These are phyloP conservation scores for Nakaseomyces bracarensis DNA, from an alignment of 1,139 yeast species.

Conservation along the genomic window DNA sequence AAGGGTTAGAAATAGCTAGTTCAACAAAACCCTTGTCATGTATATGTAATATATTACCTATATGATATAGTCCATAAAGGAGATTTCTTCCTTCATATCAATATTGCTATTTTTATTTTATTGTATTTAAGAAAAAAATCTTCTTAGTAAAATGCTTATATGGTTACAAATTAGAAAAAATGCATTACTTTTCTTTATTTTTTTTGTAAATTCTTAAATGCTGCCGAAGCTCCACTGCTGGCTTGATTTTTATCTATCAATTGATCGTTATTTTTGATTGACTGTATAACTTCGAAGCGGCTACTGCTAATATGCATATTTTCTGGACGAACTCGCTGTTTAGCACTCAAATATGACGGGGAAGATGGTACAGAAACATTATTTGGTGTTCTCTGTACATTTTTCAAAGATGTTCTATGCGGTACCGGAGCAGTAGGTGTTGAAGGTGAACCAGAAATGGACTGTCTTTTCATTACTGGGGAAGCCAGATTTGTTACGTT, in stretches of 20 bases:
- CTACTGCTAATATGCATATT: slow-evolving; percentile 31
- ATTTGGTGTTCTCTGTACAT: not conserved
- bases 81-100: no score
- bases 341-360: not conserved
- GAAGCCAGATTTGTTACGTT: not conserved
- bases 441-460: slow-evolving; percentile 1
- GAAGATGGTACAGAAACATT: not conserved
- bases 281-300: slow-evolving; percentile 28
- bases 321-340: slow-evolving; percentile 12
- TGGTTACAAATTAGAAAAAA: not conserved
- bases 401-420: not conserved
- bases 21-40: no score
- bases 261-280: slow-evolving; percentile 15
- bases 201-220: slow-evolving; percentile 27
- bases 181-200: not conserved
- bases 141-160: not conserved
- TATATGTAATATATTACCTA: no score
- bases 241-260: slow-evolving; percentile 21
- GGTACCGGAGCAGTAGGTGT: not conserved
- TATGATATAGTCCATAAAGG: no score
- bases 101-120: no score
- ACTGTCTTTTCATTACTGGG: not conserved
- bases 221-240: slow-evolving; percentile 31
- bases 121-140: no score
- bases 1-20: no score